Base-by-base conservation (phyloP, 495 filamentous ascomycete genomes). In the Pseudevernia furfuracea region DNA sequence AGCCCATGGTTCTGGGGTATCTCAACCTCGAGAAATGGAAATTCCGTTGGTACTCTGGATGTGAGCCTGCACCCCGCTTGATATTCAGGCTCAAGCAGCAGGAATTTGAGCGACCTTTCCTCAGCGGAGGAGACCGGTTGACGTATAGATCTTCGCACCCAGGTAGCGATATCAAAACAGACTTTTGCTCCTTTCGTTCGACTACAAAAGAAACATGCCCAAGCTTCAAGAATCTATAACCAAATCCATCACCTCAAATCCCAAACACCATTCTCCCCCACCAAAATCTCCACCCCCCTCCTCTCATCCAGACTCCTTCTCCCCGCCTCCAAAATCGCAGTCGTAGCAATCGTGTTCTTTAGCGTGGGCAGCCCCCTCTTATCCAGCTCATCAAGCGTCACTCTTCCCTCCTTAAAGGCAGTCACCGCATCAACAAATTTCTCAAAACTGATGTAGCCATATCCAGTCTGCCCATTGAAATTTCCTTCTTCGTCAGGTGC, bases 401-500 rank as follows among this genome's bases (percentile, higher is more conserved):
- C 80, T 21, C 79, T 78, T 15, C 87, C 85, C 64, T 88, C 84
- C 66, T 94, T 93, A 58, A 96, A 78, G 0, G 85, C 83, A 14
- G 84, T 86, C 68, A 91, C 90, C 5, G 88, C 91, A 72, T 96
- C 90, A 19, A 97, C 87, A 73, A 97, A 96, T 74, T 97, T 97
- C 79, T 97, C 92, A 72, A 96, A 93, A 61, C 86, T 90, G 66
- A 96, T 84, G 72, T 96, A 97, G 19, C 92, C 91, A 71, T 97
- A 97, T 1, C 92, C 92, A 10, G 85, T 88, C 74, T 96, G 92
- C 28, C 92, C 92, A 41, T 82, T 84, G 72, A 97, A 97, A 76
- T 96, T 96, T 23, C 92, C 92, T 73, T 96, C 90, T 73, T 96
- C 92, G 68, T 96, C 92, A 19, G 92, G 92, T 17, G 92, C 92